Evolutionary conservation across 2,329 filamentous ascomycete species (phyloP), one percentile per base, ranked within the genome.

Genomic region (Paecilomyces dactylethromorphus): DNA sequence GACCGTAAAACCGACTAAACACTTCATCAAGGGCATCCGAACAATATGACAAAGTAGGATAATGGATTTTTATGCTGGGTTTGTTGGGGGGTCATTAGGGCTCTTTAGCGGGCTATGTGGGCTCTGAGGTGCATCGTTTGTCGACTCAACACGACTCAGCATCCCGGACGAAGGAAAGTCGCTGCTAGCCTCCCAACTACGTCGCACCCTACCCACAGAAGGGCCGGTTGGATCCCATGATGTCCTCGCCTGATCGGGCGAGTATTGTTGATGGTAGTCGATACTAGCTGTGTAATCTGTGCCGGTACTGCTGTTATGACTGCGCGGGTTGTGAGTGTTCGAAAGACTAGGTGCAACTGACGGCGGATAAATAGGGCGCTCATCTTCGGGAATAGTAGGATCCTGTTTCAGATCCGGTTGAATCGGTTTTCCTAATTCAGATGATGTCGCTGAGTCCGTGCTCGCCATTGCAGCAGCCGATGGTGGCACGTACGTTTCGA

Each of bases 111-210:
- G 71, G 61, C 71, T 70, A 60, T 68, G 64, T 55, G 65, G 69
- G 61, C 63, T 69, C 52, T 66, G 66, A 13, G 60, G 62, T 33
- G 56, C 53, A 56, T 75, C 69, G 55, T 59, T 56, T 62, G 67
- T 85, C 24, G 89, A 92, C 78, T 97, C 94, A 64, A 96, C 85
- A 62, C 92, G 84, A 54, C 87, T 88, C 64, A 99, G 78, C 71
- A 93, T 87, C 39, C 91, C 91, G 13, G 92, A 92, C 29, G 90
- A 92, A 0, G 93, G 96, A 69, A 97, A 96, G 68, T 97, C 94
- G 67, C 87, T 89, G 73, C 88, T 94, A 39, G 86, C 39, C 18
- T 45, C 39, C 39, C 39, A 45, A n/a, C 39, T 45, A 18, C 39
- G 39, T 18, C 39, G 39, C 39, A 45, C 18, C 15, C 10, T 45